Evolutionary conservation across 495 filamentous ascomycete species (phyloP), one percentile per base, ranked within the genome.

Genomic region (Penicillium herquei): DNA sequence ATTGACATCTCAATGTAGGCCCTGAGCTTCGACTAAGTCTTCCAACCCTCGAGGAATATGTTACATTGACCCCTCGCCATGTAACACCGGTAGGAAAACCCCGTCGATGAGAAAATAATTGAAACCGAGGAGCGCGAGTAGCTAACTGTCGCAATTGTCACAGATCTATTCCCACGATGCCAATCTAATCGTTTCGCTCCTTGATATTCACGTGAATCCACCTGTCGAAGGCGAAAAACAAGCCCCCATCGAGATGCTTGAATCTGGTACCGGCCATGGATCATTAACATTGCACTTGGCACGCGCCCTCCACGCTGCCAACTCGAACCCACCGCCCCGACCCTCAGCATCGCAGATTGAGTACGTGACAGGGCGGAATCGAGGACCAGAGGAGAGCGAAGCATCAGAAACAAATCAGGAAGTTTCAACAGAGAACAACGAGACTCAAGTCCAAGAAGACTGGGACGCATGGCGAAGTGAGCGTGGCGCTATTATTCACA

Each of bases 251-350:
- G 87, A 92, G 61, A 87, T 92, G 37, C 83, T 93, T 34, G 89
- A 93, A 69, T 88, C 88, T 37, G 89, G 90, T 7, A 92, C 89
- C 1, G 89, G 89, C 3, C 86, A 91, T 73, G 89, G 88, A 46
- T 84, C 85, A 11, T 69, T 93, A 45, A 92, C 88, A 3, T 72
- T 92, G 7, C 78, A 89, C 57, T 78, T 92, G 12, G 82, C 86
- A 17, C 81, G 86, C n/a, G 87, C 87, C 32, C 82, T 92, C 18
- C 87, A 91, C 66, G 88, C 84, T 13, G 87, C 84, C 8, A 92
- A 92, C 68, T 67, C 80, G 3, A 63, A 51, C 49, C 78, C 67
- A 13, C 70, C 72, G 7, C 64, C 70, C 17, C 51, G 67, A 9
- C 72, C 73, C 18, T n/a, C 44, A 8, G 59, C 47, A 54, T 75